A percentile compares a stretch with the other conserved stretches of the same genome.
phyloP scores from a whole-genome alignment of 345 rosid species.

The Kernera saxatilis region DNA sequence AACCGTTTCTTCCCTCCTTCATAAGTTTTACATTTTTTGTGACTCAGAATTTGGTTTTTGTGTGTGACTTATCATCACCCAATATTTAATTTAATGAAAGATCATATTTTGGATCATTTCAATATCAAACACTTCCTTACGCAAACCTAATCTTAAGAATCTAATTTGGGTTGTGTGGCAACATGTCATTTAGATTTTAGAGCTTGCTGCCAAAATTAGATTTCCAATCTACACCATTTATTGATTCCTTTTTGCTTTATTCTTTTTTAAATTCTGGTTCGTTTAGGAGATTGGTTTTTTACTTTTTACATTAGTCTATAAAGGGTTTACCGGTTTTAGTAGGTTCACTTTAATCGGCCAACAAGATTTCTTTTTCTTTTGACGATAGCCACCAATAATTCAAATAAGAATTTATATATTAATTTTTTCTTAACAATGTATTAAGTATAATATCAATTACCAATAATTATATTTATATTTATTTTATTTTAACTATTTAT shows the following conservation, averaged over 20 bases:
- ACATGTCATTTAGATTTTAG: neutral
- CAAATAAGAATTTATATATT: neutral
- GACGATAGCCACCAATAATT: neutral
- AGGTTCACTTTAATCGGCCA: neutral
- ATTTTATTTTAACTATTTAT: neutral
- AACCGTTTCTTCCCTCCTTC: constrained; percentile 98
- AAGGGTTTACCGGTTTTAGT: neutral
- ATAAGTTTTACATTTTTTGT: neutral
- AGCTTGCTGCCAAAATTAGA: neutral
- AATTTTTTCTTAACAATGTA: neutral
- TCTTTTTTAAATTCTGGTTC: neutral
- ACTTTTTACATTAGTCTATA: neutral
- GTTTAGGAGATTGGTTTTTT: neutral
- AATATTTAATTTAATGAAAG: neutral
- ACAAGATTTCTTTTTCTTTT: neutral
- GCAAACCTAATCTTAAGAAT: neutral
- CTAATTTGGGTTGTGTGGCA: neutral
- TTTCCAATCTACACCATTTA: neutral
- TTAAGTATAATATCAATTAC: neutral
- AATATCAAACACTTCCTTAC: neutral
- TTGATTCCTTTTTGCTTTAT: neutral
- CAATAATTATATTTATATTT: neutral
- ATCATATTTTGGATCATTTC: neutral
- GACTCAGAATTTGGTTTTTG: neutral
- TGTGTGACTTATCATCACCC: constrained; percentile 24